phyloP scores from a whole-genome alignment of 768 basidiomycete genomes.

The Trametes maxima region DNA sequence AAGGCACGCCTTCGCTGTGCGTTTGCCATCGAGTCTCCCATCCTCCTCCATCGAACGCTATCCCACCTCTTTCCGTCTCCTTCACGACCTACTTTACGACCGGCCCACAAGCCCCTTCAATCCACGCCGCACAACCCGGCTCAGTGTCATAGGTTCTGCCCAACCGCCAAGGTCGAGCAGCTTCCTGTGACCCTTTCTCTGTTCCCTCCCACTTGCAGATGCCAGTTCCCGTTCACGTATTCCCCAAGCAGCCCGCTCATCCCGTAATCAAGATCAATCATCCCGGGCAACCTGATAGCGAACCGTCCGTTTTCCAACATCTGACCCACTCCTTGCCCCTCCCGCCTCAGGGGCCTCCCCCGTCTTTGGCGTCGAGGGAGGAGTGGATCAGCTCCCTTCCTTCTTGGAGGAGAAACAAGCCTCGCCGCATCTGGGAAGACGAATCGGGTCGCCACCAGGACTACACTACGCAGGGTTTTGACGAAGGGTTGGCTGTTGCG shows the following conservation, averaged over 20 bases:
- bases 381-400: constrained; percentile 76
- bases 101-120: constrained; percentile 41
- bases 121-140: constrained; percentile 42
- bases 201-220: constrained; percentile 57
- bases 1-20: constrained; percentile 95
- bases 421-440: constrained; percentile 68
- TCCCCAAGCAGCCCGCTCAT: constrained; percentile 60
- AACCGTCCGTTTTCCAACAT: constrained; percentile 51
- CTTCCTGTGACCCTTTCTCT: constrained; percentile 46
- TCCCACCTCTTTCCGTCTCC: constrained; percentile 29
- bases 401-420: constrained; percentile 70
- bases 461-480: constrained; percentile 59
- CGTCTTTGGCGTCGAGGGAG: constrained; percentile 66
- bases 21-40: constrained; percentile 59
- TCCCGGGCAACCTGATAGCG: constrained; percentile 42
- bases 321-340: constrained; percentile 61
- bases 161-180: constrained; percentile 38
- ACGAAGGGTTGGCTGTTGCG: constrained; percentile 73
- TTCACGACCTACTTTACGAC: constrained; percentile 82
- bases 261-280: constrained; percentile 62
- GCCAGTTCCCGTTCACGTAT: constrained; percentile 82
- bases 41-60: constrained; percentile 32
- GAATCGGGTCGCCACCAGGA: constrained; percentile 37
- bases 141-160: constrained; percentile 23
- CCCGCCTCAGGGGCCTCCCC: constrained; percentile 61